These are phyloP conservation scores for Tolypocladium endophyticum DNA, from an alignment of 2,329 filamentous ascomycete species.

Conservation along the genomic window DNA sequence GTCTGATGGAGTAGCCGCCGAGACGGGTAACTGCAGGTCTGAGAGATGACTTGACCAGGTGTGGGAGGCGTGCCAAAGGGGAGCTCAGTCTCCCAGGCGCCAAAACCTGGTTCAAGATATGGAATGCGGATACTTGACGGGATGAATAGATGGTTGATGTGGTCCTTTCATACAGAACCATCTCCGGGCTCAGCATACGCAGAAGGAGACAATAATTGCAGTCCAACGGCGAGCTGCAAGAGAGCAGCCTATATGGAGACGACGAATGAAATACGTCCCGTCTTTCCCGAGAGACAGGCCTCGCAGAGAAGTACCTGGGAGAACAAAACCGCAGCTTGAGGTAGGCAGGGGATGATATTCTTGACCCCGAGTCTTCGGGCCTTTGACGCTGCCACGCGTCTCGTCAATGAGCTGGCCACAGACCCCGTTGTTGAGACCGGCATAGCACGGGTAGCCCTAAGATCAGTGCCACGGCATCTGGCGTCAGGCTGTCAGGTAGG, in stretches of 20 bases:
- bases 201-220: not conserved
- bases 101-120: too few relatives aligned
- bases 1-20: conserved; percentile 7
- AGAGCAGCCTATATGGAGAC: not conserved
- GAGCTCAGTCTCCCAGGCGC: not conserved
- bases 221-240: not conserved
- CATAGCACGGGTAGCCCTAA: not conserved
- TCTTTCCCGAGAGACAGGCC: not conserved
- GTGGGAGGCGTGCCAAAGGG: not conserved
- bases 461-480: conserved; percentile 3
- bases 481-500: conserved; percentile 1
- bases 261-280: not conserved
- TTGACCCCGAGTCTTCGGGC: conserved; percentile 1
- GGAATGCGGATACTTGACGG: not conserved
- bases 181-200: not conserved
- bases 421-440: conserved; percentile 1
- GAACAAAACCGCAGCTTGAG: not conserved
- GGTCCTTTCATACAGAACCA: not conserved
- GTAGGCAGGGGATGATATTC: not conserved
- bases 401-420: conserved; percentile 1
- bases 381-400: conserved; percentile 2
- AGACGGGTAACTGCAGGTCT: conserved; percentile 10
- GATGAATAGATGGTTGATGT: too few relatives aligned
- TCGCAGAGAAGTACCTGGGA: not conserved
- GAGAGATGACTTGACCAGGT: conserved; percentile 3